Evolutionary conservation across 805 yeast species (phyloP).

Genomic region (Wickerhamomyces ciferrii): DNA sequence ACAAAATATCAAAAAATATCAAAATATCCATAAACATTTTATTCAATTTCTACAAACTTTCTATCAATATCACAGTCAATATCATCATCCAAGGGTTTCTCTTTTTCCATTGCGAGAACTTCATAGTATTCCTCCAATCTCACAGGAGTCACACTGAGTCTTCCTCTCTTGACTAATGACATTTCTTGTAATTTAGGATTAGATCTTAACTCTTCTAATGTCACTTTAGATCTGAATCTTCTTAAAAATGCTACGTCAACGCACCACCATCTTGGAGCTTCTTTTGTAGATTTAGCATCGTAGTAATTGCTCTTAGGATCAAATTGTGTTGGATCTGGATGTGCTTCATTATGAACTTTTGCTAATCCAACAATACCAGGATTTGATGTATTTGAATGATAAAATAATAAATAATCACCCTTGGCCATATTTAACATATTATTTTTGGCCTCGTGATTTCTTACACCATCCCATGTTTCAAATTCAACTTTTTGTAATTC

Average conservation of each 20-base stretch:
- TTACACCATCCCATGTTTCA: slow-evolving; percentile 57
- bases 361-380: slow-evolving; percentile 55
- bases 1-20: too few relatives aligned
- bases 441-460: slow-evolving; percentile 54
- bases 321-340: slow-evolving; percentile 36
- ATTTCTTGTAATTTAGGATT: slow-evolving; percentile 30
- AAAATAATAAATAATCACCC: slow-evolving; percentile 45
- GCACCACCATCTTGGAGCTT: slow-evolving; percentile 52
- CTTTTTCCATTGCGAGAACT: slow-evolving; percentile 30
- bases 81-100: slow-evolving; percentile 21
- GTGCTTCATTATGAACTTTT: slow-evolving; percentile 27
- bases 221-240: slow-evolving; percentile 35
- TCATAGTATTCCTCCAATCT: slow-evolving; percentile 34
- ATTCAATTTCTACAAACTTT: slow-evolving; percentile 8
- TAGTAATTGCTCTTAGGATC: slow-evolving; percentile 38
- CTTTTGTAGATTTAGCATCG: slow-evolving; percentile 38
- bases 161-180: slow-evolving; percentile 41
- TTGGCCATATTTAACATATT: slow-evolving; percentile 40
- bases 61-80: slow-evolving; percentile 27
- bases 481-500: slow-evolving; percentile 32
- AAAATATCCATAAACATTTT: not conserved
- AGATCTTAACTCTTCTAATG: slow-evolving; percentile 33
- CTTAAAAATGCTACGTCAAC: slow-evolving; percentile 42
- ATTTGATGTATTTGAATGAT: slow-evolving; percentile 47
- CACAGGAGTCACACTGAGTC: slow-evolving; percentile 50